These are phyloP conservation scores for Cordyceps farinosa DNA, from an alignment of 2,329 filamentous ascomycete species.

Conservation along the genomic window DNA sequence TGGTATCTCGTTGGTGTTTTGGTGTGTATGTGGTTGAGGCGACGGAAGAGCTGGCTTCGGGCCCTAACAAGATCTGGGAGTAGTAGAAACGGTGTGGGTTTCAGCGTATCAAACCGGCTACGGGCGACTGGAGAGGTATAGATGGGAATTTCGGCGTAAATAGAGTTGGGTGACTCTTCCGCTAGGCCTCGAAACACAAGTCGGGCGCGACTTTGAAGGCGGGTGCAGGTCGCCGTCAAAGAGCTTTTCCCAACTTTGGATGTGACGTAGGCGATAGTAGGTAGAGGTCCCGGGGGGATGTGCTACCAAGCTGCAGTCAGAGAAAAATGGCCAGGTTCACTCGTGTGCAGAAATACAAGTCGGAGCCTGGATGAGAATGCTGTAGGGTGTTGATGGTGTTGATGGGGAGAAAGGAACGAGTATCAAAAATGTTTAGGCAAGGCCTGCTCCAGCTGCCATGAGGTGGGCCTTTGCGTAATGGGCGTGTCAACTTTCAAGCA, in stretches of 20 bases:
- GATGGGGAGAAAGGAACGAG: constrained; percentile 21
- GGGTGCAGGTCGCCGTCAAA: constrained; percentile 41
- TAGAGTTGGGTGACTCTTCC: background rate
- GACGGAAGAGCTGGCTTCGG: background rate
- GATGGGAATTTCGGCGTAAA: background rate
- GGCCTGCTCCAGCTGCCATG: constrained; percentile 31
- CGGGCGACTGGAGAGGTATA: background rate
- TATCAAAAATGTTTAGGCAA: constrained; percentile 18
- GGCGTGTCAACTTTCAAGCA: constrained; percentile 18
- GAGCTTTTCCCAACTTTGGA: constrained; percentile 30
- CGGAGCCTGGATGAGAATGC: constrained; percentile 14
- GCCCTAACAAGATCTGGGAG: background rate
- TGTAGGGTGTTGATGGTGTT: constrained; percentile 19
- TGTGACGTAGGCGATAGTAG: constrained; percentile 19
- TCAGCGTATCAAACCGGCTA: background rate
- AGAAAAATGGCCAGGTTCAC: constrained; percentile 15
- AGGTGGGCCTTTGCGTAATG: constrained; percentile 41
- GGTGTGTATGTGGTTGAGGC: constrained; percentile 1
- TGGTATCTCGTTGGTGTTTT: background rate
- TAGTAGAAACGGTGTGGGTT: background rate
- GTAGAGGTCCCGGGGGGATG: constrained; percentile 14
- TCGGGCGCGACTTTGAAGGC: constrained; percentile 30
- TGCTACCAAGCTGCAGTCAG: background rate
- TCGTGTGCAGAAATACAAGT: constrained; percentile 10
- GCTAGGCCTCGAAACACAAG: background rate